phyloP scores from a whole-genome alignment of 2,329 filamentous ascomycete species.

The Curvularia hawaiiensis region DNA sequence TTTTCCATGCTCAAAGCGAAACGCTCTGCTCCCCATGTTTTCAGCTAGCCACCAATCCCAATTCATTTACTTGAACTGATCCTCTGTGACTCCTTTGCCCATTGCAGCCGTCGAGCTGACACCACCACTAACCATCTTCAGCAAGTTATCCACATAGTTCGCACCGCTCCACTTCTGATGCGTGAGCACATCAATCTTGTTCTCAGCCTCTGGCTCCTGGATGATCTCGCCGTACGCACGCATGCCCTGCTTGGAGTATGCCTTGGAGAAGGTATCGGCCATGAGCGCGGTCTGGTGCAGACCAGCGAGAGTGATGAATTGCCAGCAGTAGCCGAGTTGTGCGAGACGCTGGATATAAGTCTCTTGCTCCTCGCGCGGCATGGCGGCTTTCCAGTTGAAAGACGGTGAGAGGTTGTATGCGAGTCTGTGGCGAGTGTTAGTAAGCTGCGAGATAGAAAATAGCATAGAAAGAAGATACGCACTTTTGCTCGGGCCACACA shows the following conservation, averaged over 20 bases:
- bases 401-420: slow-evolving; percentile 98
- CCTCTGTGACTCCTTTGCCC: slow-evolving; percentile 97
- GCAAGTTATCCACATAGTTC: slow-evolving; percentile 89
- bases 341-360: slow-evolving; percentile 95
- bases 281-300: slow-evolving; percentile 95
- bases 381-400: slow-evolving; percentile 99
- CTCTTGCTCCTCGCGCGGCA: slow-evolving; percentile 89
- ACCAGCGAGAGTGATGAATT: slow-evolving; percentile 99
- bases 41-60: neutral
- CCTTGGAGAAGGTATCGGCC: slow-evolving; percentile 83
- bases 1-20: neutral
- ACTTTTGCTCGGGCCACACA: slow-evolving; percentile 96
- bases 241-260: slow-evolving; percentile 85
- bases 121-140: slow-evolving; percentile 97
- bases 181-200: slow-evolving; percentile 90
- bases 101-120: slow-evolving; percentile 92
- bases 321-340: slow-evolving; percentile 94
- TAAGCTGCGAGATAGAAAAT: neutral
- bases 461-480: slow-evolving; percentile 45
- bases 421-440: slow-evolving; percentile 62
- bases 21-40: neutral
- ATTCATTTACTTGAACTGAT: slow-evolving; percentile 75
- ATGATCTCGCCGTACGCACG: slow-evolving; percentile 95
- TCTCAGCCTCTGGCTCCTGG: slow-evolving; percentile 95
- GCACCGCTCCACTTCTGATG: slow-evolving; percentile 99